Evolutionary conservation across 106 monocot species (phyloP), one percentile per base, ranked within the genome.

Genomic region (Cymbidium sinense): DNA sequence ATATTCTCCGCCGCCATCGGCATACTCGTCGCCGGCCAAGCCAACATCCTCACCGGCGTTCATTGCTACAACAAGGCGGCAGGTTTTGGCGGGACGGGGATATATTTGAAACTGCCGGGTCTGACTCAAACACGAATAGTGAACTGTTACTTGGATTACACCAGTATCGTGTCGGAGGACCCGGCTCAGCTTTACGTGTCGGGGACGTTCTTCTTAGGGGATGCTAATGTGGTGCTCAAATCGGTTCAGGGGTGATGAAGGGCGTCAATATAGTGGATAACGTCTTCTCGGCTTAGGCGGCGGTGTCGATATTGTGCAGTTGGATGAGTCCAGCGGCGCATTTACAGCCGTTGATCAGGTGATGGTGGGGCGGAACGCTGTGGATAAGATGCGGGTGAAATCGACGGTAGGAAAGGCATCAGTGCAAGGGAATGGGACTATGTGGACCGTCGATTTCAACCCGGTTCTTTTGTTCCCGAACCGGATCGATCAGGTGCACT

Each of bases 11-110:
- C 85, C 0, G 83, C 78, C 19, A 55, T 65, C 33, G 87, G 90
- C 2, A 35, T 90, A 21, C 34, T 90, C 20, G 27, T 90, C 35
- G 23, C 70, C 21, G 90, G 87, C 10, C 87, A 85, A 73, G 90
- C 90, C 4, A 90, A 90, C 78, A 82, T 79, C 4, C n/a, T 87
- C 18, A 83, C 81, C 33, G 83, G 83, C 3, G 87, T 90, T 17
- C 87, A 90, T 20, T 90, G 90, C 74, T 90, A 90, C 73, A 90
- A 90, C 74, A 90, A 90, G 81, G 87, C 90, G 23, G 81, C 87
- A 0, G 25, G 3, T 10, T 85, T 55, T 5, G 90, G 90, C 9
- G 90, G 90, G 11, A 62, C 78, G 2, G 90, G 90, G 7, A 85
- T 90, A 18, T 79, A 78, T 54, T 55, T 85, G n/a, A 87, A 78